Conservation (phyloP, 306 rosid genomes). For the Boehmeria nivea region DNA sequence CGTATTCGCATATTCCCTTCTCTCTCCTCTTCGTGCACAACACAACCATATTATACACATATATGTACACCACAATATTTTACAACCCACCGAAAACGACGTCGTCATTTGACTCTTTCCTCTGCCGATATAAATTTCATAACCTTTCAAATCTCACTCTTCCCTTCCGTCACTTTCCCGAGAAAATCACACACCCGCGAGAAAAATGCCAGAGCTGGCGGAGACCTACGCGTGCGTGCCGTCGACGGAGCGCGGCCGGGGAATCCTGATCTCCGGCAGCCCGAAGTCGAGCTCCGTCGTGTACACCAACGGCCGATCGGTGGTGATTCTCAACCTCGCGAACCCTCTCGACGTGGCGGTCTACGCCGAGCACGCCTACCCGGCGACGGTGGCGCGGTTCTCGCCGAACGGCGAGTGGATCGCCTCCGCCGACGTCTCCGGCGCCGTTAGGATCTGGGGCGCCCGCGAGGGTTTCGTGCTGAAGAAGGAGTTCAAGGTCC, state of each 20-base stretch:
- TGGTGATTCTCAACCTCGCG: constrained; percentile 60
- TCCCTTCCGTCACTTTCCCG: neutral
- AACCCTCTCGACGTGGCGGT: constrained; percentile 79
- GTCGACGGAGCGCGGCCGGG: constrained; percentile 85
- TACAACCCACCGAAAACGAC: too few species aligned
- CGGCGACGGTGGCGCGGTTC: constrained; percentile 74
- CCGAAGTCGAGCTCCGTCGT: constrained; percentile 58
- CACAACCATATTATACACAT: too few species aligned
- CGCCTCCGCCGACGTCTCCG: constrained; percentile 85
- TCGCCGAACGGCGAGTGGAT: constrained; percentile 97
- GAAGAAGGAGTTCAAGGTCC: constrained; percentile 86
- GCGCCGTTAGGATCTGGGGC: constrained; percentile 90
- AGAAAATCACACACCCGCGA: neutral
- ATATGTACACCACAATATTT: too few species aligned
- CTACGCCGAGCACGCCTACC: constrained; percentile 85
- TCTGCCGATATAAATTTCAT: constrained; percentile 14
- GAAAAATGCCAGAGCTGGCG: constrained; percentile 44
- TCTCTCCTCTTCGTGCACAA: neutral
- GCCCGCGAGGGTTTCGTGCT: constrained; percentile 67
- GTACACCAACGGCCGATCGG: constrained; percentile 85
- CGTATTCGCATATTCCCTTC: neutral
- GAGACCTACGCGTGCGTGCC: constrained; percentile 86
- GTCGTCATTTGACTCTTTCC: too few species aligned
- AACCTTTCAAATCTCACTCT: constrained; percentile 19
- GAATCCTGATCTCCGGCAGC: constrained; percentile 85